Base-by-base conservation (phyloP, 352 stramenopile species). In the Phytophthora kernoviae region DNA sequence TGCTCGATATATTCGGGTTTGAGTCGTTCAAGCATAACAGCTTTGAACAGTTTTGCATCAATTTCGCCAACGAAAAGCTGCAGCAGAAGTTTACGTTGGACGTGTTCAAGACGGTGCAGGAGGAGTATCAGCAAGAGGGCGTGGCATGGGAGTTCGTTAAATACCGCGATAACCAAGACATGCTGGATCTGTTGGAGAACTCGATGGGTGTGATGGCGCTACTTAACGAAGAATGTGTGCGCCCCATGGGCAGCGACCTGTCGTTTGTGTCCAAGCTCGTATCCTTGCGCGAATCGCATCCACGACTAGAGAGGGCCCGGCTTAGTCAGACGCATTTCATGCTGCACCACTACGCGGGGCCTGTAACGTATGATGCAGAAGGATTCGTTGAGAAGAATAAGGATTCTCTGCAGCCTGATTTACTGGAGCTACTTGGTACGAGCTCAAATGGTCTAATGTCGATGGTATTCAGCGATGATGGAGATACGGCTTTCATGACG, bases 1-100 rank as follows among this genome's bases (percentile, higher is more conserved):
- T 99, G 58, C 81, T 98, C 20, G 96, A 99, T 70, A 98, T 99
- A 62, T 99, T 98, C 65, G 96, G 96, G 17, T 99, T 99, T 72
- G 96, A 99, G 67, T 91, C 78, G 5, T 98, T 99, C 67, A 68
- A 96, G 49, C 81, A 75, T 49, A 97, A 97, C 70, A 93, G 81
- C 43, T 98, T 98, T 55, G 93, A 98, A 62, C 96, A 99, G 58
- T 97, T 98, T 46, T 98, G 93, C 70, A 98, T 98, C 67, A 98
- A 98, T 73, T 98, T 94, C 68, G 93, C 88, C 24, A 98, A 98
- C 61, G 94, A 98, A 62, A 98, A 97, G 63, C 74, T 98, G 21
- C 92, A 98, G 63, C 87, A 97, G 49, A 95, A 96, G 56, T 96
- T 96, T 57, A 96, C 85, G 2, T 58, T 86, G 34, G 87, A 96